phyloP scores from a whole-genome alignment of 495 filamentous ascomycete species.

The Aspergillus indologenus region DNA sequence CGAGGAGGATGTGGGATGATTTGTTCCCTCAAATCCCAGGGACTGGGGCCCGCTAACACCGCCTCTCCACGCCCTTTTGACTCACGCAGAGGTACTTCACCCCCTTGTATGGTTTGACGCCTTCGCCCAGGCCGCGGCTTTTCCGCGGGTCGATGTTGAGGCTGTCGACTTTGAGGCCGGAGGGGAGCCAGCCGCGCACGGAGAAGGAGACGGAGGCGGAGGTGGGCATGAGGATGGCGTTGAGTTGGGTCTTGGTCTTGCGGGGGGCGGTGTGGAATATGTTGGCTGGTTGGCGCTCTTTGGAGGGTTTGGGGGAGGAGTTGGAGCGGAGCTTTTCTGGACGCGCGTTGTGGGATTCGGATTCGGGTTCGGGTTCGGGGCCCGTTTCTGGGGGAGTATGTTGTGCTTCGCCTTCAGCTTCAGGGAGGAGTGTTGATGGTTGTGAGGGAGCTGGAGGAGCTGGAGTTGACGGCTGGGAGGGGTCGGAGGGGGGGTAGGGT shows the following conservation, averaged over 20 bases:
- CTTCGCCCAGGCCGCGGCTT: constrained; percentile 81
- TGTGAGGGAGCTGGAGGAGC: constrained; percentile 11
- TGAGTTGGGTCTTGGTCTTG: constrained; percentile 58
- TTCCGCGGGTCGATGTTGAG: constrained; percentile 79
- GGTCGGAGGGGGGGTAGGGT: constrained; percentile 22
- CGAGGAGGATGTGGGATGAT: no score
- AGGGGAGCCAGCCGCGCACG: constrained; percentile 92
- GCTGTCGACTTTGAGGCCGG: constrained; percentile 90
- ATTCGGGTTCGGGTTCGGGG: background rate
- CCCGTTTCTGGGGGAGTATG: no score
- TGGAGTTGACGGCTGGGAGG: constrained; percentile 30
- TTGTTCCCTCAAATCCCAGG: no score
- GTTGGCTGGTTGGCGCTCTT: constrained; percentile 12
- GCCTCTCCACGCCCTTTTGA: constrained; percentile 72
- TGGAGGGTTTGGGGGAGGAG: constrained; percentile 7
- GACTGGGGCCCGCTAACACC: no score
- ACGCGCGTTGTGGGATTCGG: background rate
- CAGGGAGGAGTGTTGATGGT: constrained; percentile 11
- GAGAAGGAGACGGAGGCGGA: constrained; percentile 84
- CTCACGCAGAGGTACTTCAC: constrained; percentile 96
- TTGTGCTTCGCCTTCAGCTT: background rate
- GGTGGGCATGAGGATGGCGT: constrained; percentile 85
- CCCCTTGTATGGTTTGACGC: constrained; percentile 93
- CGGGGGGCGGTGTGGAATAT: constrained; percentile 32
- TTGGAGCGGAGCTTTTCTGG: background rate